Conservation (phyloP, 169 alveolate genomes). For the Cryptosporidium ryanae region DNA sequence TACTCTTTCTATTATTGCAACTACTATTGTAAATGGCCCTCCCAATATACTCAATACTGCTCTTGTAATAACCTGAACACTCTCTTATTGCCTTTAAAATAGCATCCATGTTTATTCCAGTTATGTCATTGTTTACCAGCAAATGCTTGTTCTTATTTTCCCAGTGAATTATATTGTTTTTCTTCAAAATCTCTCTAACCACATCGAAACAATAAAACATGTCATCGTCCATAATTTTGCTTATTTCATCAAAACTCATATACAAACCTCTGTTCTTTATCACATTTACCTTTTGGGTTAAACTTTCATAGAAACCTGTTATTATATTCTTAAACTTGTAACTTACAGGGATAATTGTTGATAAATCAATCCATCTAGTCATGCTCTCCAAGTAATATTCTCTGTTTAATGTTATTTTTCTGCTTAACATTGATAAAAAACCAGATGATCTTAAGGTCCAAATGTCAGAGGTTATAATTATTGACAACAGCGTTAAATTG, state of each 20-base stretch:
- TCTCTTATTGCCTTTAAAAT: too few relatives aligned
- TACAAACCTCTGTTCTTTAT: too few relatives aligned
- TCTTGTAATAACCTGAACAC: too few relatives aligned
- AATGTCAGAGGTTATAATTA: conserved; percentile 23
- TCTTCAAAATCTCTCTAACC: neutral
- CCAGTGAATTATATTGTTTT: conserved; percentile 4
- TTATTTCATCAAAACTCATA: neutral
- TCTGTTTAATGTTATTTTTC: neutral
- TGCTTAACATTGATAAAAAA: conserved; percentile 15
- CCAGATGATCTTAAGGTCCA: conserved; percentile 71
- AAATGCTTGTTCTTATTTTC: neutral
- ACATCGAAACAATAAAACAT: neutral
- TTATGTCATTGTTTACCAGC: too few relatives aligned
- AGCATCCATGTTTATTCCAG: too few relatives aligned
- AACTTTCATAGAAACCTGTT: neutral
- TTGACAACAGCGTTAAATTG: conserved; percentile 2
- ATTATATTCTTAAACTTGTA: neutral
- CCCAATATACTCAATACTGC: too few relatives aligned
- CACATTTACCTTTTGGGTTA: neutral
- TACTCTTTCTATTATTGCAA: too few relatives aligned
- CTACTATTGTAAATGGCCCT: too few relatives aligned
- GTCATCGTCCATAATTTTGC: neutral
- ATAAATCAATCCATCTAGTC: conserved; percentile 22
- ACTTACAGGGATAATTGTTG: conserved; percentile 28
- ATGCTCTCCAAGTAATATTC: neutral